Percentiles rank a stretch among this genome's conserved stretches.
Conservation (phyloP, 306 rosid species). For the Medicago lupulina region DNA sequence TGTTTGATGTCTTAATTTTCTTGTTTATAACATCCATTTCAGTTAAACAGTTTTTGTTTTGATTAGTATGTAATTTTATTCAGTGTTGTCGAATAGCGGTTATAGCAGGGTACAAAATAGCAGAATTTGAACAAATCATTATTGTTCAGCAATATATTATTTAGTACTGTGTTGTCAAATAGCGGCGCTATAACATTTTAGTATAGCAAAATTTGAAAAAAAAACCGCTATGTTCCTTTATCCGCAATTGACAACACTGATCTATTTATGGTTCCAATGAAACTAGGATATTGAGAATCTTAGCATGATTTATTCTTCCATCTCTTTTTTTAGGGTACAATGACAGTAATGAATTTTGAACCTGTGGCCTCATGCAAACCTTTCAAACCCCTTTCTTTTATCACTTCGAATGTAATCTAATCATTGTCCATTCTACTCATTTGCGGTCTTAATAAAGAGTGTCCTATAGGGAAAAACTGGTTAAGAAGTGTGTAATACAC, state of each 20-base stretch:
- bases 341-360: not conserved
- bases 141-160: not conserved
- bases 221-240: too few relatives aligned
- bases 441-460: not conserved
- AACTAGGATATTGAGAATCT: not conserved
- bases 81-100: not conserved
- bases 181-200: not conserved
- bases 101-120: not conserved
- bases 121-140: not conserved
- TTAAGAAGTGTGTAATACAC: not conserved
- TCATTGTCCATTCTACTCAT: not conserved
- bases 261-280: too few relatives aligned
- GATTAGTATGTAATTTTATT: too few relatives aligned
- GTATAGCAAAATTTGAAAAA: not conserved
- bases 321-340: not conserved
- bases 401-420: not conserved
- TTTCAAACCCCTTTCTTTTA: not conserved
- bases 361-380: not conserved
- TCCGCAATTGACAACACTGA: too few relatives aligned
- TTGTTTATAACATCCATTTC: not conserved
- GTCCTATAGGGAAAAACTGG: not conserved
- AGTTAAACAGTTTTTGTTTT: not conserved
- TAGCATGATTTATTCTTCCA: not conserved
- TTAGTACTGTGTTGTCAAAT: not conserved
- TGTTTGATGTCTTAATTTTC: not conserved